phyloP scores from a whole-genome alignment of 2,329 filamentous ascomycete genomes.

The Fusarium sp. region DNA sequence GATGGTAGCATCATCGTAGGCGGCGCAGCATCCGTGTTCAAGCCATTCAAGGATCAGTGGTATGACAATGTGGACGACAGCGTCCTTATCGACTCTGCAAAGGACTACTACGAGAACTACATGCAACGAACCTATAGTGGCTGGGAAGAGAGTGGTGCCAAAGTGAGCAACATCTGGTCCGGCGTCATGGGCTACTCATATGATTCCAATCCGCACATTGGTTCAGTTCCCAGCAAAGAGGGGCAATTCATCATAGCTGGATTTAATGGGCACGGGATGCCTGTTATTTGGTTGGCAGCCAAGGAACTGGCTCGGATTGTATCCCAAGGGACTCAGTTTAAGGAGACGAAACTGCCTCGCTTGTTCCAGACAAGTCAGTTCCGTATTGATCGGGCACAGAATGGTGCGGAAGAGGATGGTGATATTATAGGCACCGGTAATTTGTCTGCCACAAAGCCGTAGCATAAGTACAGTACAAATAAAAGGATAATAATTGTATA shows the following conservation, averaged over 20 bases:
- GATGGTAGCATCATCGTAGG: constrained; percentile 7
- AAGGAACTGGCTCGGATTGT: constrained; percentile 3
- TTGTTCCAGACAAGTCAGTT: constrained; percentile 13
- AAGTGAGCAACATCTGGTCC: constrained; percentile 8
- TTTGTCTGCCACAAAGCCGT: constrained; percentile 1
- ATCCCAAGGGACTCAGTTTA: neutral
- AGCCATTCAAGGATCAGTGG: constrained; percentile 10
- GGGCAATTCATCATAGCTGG: constrained; percentile 10
- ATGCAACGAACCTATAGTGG: constrained; percentile 7
- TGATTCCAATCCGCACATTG: constrained; percentile 11
- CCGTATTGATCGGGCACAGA: constrained; percentile 11
- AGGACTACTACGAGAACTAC: constrained; percentile 9
- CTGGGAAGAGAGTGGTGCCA: constrained; percentile 9
- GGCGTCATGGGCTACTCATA: constrained; percentile 16
- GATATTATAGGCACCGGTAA: constrained; percentile 14
- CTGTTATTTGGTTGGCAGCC: constrained; percentile 10
- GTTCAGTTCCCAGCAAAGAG: constrained; percentile 1
- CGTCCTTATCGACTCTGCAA: constrained; percentile 5
- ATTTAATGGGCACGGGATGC: constrained; percentile 8
- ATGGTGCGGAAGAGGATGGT: constrained; percentile 1
- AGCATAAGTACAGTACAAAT: neutral
- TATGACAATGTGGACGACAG: constrained; percentile 12
- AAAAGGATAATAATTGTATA: no score
- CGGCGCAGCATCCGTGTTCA: neutral
- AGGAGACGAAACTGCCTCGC: constrained; percentile 4